phyloP scores from a whole-genome alignment of 2,329 filamentous ascomycete genomes.

The Emergomyces africanus region DNA sequence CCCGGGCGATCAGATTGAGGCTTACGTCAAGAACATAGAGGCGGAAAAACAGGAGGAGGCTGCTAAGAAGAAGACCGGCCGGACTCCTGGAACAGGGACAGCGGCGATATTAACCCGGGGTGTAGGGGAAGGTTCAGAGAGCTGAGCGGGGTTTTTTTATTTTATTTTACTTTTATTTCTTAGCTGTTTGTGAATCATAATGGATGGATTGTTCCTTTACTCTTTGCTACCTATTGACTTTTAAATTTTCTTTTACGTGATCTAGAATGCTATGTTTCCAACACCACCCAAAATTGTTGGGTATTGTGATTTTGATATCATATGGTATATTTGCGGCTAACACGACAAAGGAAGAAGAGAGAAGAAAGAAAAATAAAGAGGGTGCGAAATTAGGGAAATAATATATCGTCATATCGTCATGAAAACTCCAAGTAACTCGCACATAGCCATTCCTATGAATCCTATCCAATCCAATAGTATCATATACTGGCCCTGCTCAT shows the following conservation, averaged over 20 bases:
- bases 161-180: neutral
- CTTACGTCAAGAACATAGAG: conserved; percentile 97
- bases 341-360: neutral
- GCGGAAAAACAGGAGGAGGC: conserved; percentile 99
- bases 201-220: neutral
- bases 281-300: neutral
- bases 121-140: conserved; percentile 24
- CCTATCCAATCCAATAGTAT: neutral
- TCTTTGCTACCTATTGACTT: neutral
- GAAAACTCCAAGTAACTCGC: neutral
- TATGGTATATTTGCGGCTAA: neutral
- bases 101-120: conserved; percentile 62
- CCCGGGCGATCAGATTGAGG: conserved; percentile 89
- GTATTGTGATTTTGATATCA: neutral
- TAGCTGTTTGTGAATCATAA: neutral
- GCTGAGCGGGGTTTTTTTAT: conserved; percentile 5
- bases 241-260: neutral
- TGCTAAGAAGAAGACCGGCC: conserved; percentile 83
- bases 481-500: neutral
- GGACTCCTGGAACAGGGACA: conserved; percentile 28
- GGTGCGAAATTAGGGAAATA: neutral
- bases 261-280: neutral
- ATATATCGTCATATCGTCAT: conserved; percentile 16
- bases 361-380: neutral
- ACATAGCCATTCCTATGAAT: neutral